Evolutionary conservation across 768 basidiomycete genomes (phyloP), one percentile per base, ranked within the genome.

Genomic region (Trametes gibbosa): DNA sequence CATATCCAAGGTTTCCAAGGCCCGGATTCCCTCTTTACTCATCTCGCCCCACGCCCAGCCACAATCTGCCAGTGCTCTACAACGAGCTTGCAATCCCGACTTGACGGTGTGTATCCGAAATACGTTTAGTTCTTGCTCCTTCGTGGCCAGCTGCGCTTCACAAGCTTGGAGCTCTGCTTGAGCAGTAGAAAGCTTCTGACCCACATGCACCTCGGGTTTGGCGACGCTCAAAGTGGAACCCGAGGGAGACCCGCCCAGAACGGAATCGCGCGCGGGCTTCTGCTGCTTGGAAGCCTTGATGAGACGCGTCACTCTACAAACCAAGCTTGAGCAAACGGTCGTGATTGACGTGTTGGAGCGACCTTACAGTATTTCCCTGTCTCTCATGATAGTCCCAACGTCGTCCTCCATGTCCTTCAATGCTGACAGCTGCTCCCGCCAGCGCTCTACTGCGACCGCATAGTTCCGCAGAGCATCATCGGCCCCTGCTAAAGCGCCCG

Each of bases 151-250:
- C 54, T 87, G 87, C 0, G 81, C 76, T 68, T 94, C 91, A 69
- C 92, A 94, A 9, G 89, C 92, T 65, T 91, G 90, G 19, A 93
- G 76, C 62, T 92, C 88, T 0, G 85, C 75, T 63, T 92, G 91
- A 0, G 90, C 89, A 2, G 82, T 74, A 0, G 76, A 75, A 8
- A 90, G 78, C 66, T 89, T 90, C 17, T 73, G 61, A 32, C 64
- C 59, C 24, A 65, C 56, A 43, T 66, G 66, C 1, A 68, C 65
- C 27, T 68, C 68, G 24, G 63, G 39, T 56, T 68, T 46, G 0
- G 72, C 67, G 17, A 80, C 65, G 14, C 79, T 78, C 34, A 80
- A 67, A 13, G 78, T 74, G 3, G 81, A 79, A 13, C 79, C 74
- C 0, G 84, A 81, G 27, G 75, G 69, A 1, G 70, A 64, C 23